These are phyloP conservation scores for Cystobasidium slooffiae DNA, from an alignment of 1,284 basidiomycete species.

Conservation along the genomic window DNA sequence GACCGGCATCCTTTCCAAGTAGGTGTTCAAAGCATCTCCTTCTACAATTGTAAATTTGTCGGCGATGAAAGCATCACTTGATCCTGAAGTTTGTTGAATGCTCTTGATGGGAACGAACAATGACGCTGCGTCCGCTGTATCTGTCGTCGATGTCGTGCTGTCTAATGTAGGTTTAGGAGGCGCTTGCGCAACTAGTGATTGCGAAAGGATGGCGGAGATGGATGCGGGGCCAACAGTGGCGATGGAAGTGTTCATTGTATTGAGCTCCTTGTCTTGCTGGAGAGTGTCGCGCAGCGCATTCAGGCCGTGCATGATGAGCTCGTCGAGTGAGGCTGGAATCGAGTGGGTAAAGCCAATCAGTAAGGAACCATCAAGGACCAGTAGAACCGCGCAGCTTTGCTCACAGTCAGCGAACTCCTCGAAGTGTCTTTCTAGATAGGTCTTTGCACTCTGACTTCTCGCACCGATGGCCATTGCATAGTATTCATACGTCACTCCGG, in stretches of 20 bases:
- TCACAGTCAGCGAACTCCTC: conserved; percentile 81
- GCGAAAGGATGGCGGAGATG: conserved; percentile 37
- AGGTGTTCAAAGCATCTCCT: conserved; percentile 59
- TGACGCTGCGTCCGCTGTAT: neutral
- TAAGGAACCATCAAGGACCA: neutral
- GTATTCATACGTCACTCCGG: conserved; percentile 97
- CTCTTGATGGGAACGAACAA: conserved; percentile 24
- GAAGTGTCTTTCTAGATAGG: conserved; percentile 93
- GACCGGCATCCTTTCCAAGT: conserved; percentile 50
- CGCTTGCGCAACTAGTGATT: conserved; percentile 34
- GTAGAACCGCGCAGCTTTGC: neutral
- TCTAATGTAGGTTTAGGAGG: conserved; percentile 15
- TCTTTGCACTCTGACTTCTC: conserved; percentile 95
- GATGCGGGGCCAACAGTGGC: conserved; percentile 36
- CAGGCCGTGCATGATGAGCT: conserved; percentile 86
- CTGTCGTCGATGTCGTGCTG: conserved; percentile 6
- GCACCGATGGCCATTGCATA: conserved; percentile 98
- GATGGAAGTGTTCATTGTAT: conserved; percentile 87
- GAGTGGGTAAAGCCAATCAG: neutral
- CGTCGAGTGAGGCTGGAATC: conserved; percentile 70
- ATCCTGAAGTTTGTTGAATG: conserved; percentile 54
- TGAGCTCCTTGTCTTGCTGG: conserved; percentile 95
- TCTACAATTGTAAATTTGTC: conserved; percentile 74
- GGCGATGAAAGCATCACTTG: conserved; percentile 54
- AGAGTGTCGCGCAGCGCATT: conserved; percentile 91